Conservation (phyloP, 148 eudicot genomes). For the Limonium bicolor region DNA sequence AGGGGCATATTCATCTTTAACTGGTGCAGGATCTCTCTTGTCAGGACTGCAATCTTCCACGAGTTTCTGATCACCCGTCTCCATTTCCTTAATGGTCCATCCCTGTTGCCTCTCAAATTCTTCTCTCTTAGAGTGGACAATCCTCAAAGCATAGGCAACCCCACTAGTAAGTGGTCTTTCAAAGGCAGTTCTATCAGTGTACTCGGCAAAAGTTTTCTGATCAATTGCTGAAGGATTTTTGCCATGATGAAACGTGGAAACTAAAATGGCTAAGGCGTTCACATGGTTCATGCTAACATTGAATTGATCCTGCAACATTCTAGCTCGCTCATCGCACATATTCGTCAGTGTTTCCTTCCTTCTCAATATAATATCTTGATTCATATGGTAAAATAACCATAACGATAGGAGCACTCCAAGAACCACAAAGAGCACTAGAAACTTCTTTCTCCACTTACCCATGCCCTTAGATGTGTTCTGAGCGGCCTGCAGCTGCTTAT, state of each 20-base stretch:
- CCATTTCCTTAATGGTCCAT: conserved; percentile 55
- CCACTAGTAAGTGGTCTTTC: conserved; percentile 66
- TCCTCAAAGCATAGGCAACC: conserved; percentile 63
- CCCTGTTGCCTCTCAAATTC: conserved; percentile 54
- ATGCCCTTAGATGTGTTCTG: conserved; percentile 2
- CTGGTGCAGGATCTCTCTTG: conserved; percentile 1
- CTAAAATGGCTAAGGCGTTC: conserved; percentile 55
- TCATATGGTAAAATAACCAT: not conserved
- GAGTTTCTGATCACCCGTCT: conserved; percentile 31
- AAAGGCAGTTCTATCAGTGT: conserved; percentile 48
- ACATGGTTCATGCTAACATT: conserved; percentile 65
- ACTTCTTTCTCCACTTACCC: conserved; percentile 1
- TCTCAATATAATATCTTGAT: not conserved
- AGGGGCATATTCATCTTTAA: conserved; percentile 25
- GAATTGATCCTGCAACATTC: conserved; percentile 69
- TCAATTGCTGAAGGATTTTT: conserved; percentile 54
- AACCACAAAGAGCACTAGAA: not conserved
- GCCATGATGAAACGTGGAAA: conserved; percentile 51
- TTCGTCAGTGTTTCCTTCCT: conserved; percentile 50
- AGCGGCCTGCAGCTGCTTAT: conserved; percentile 2
- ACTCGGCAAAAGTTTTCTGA: conserved; percentile 51
- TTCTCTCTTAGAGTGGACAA: conserved; percentile 42
- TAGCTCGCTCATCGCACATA: conserved; percentile 71
- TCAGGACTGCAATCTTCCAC: conserved; percentile 14
- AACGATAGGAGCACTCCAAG: not conserved